Conservation (phyloP, 2,329 filamentous ascomycete genomes). For the Aureobasidium sp. region DNA sequence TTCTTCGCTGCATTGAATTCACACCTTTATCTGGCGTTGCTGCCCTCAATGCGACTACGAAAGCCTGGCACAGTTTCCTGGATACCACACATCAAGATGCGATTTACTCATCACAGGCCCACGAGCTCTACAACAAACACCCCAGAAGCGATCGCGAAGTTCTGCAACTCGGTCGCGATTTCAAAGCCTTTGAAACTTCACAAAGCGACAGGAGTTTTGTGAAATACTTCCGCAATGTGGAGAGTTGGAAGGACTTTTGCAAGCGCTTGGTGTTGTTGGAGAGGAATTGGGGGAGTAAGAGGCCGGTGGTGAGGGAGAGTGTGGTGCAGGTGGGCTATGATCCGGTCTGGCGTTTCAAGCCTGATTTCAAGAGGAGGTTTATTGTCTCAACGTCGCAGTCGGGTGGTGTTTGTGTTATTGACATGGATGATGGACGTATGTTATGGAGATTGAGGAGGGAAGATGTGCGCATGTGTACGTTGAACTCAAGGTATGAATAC, state of each 20-base stretch:
- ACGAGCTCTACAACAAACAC: conserved; percentile 13
- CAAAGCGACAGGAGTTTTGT: conserved; percentile 20
- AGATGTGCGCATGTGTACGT: conserved; percentile 30
- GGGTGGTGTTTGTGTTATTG: conserved; percentile 37
- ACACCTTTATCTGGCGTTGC: conserved; percentile 28
- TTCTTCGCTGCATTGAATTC: conserved; percentile 34
- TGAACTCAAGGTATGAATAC: too few species aligned
- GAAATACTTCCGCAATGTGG: conserved; percentile 26
- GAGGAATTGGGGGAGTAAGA: conserved; percentile 29
- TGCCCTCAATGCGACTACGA: conserved; percentile 26
- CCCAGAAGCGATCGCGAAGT: neutral
- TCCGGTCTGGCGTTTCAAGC: conserved; percentile 38
- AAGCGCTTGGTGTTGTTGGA: conserved; percentile 32
- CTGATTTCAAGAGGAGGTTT: conserved; percentile 39
- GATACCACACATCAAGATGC: conserved; percentile 34
- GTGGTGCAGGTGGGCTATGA: conserved; percentile 34
- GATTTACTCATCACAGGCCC: conserved; percentile 32
- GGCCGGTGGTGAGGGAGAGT: conserved; percentile 30
- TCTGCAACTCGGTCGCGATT: conserved; percentile 21
- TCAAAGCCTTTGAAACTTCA: conserved; percentile 22
- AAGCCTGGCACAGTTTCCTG: conserved; percentile 35
- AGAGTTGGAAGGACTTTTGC: conserved; percentile 39
- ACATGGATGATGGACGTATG: conserved; percentile 36
- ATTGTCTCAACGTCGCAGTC: conserved; percentile 37
- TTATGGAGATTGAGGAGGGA: conserved; percentile 29